phyloP scores from a whole-genome alignment of 2,329 filamentous ascomycete genomes.

The Pseudocercospora macadamiae region DNA sequence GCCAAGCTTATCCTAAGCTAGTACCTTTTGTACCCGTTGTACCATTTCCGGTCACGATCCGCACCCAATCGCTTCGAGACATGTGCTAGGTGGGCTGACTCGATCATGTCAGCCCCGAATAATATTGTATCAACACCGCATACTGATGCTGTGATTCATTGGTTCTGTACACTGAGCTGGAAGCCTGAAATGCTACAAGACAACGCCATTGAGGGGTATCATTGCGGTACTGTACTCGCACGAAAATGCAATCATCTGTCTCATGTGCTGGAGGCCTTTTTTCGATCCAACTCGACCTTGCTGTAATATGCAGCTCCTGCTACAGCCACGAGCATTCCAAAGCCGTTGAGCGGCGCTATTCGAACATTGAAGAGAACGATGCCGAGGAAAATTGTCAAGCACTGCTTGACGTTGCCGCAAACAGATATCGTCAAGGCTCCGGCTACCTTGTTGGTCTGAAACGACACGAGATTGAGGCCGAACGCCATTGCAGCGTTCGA shows the following conservation, averaged over 20 bases:
- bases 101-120: not conserved
- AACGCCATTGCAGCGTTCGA: conserved; percentile 40
- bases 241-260: conserved; percentile 1
- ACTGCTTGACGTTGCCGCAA: conserved; percentile 43
- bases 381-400: conserved; percentile 42
- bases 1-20: not conserved
- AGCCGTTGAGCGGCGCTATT: conserved; percentile 50
- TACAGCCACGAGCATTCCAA: conserved; percentile 60
- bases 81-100: too few relatives aligned
- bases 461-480: conserved; percentile 42
- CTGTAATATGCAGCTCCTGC: conserved; percentile 61
- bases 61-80: too few relatives aligned
- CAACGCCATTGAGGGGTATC: not conserved
- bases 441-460: conserved; percentile 44
- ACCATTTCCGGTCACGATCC: not conserved
- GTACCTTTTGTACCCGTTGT: not conserved
- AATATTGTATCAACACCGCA: not conserved
- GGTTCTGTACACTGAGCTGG: not conserved
- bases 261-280: conserved; percentile 30
- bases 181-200: not conserved
- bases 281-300: conserved; percentile 59
- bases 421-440: conserved; percentile 43
- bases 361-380: conserved; percentile 42
- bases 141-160: not conserved
- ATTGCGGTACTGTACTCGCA: not conserved